Conservation (phyloP, 371 early-diverging fungal species). For the Umbelopsis sp. region DNA sequence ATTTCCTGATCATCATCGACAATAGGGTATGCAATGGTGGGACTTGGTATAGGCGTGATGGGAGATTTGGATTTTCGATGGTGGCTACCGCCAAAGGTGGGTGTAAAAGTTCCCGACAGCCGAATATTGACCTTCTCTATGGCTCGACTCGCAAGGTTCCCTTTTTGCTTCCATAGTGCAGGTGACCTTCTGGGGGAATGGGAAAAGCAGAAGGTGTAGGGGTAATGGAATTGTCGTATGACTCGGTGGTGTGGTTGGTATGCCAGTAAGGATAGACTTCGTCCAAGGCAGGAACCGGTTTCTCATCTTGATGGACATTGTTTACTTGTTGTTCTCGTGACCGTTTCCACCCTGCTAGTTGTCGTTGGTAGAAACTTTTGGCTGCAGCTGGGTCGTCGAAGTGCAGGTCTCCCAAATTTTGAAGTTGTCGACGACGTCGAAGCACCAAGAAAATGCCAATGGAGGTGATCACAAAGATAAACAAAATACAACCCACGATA, state of each 20-base stretch:
- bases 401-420: neutral
- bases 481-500: neutral
- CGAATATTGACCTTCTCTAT: neutral
- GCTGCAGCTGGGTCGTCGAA: neutral
- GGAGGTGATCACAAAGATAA: neutral
- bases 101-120: conserved; percentile 10
- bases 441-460: neutral
- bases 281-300: neutral
- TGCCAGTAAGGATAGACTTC: neutral
- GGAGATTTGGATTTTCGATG: neutral
- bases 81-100: neutral
- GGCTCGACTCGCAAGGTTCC: conserved; percentile 1
- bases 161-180: conserved; percentile 2
- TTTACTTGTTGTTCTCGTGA: neutral
- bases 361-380: neutral
- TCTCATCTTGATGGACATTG: neutral
- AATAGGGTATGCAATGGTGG: neutral
- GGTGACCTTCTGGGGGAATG: conserved; percentile 9
- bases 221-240: neutral
- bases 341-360: neutral
- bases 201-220: conserved; percentile 1
- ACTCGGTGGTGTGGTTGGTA: neutral
- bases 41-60: neutral
- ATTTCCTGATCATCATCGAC: neutral
- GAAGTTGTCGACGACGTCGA: neutral